A percentile compares a stretch with the other conserved stretches of the same genome.
phyloP scores from a whole-genome alignment of 2,329 filamentous ascomycete species.

The Aureobasidium pullulans region DNA sequence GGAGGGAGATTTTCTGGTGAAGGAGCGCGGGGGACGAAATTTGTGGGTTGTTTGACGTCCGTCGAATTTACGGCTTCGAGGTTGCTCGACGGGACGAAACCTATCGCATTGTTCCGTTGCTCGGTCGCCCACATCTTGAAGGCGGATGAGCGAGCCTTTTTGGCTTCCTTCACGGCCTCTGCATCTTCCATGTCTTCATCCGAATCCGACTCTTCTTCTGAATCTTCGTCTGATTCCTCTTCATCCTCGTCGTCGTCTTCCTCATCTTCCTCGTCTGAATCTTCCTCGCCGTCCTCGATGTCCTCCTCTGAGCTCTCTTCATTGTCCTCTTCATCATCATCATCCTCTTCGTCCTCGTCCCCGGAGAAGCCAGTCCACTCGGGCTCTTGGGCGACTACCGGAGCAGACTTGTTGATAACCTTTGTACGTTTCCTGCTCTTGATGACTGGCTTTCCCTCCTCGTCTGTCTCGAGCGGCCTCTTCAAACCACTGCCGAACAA shows the following conservation, averaged over 20 bases:
- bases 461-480: slow-evolving; percentile 71
- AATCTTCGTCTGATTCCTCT: slow-evolving; percentile 23
- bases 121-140: slow-evolving; percentile 93
- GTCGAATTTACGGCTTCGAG: slow-evolving; percentile 30
- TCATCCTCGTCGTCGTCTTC: slow-evolving; percentile 22
- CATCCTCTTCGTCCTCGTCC: slow-evolving; percentile 24
- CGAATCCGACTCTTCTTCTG: slow-evolving; percentile 26
- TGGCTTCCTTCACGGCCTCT: slow-evolving; percentile 24
- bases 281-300: slow-evolving; percentile 14
- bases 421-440: slow-evolving; percentile 63
- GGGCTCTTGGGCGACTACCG: slow-evolving; percentile 31
- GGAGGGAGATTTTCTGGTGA: slow-evolving; percentile 65
- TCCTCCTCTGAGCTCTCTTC: slow-evolving; percentile 18
- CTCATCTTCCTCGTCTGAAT: slow-evolving; percentile 15
- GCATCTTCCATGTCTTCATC: slow-evolving; percentile 26
- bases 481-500: slow-evolving; percentile 72
- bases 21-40: slow-evolving; percentile 59
- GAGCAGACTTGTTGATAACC: slow-evolving; percentile 27
- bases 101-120: slow-evolving; percentile 76
- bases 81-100: slow-evolving; percentile 47
- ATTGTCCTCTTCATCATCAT: slow-evolving; percentile 19
- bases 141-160: slow-evolving; percentile 50
- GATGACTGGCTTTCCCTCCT: slow-evolving; percentile 72
- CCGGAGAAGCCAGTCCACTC: slow-evolving; percentile 55
- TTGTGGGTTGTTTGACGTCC: slow-evolving; percentile 43